phyloP scores from a whole-genome alignment of 1,284 basidiomycete species.

The Irpex sp. region DNA sequence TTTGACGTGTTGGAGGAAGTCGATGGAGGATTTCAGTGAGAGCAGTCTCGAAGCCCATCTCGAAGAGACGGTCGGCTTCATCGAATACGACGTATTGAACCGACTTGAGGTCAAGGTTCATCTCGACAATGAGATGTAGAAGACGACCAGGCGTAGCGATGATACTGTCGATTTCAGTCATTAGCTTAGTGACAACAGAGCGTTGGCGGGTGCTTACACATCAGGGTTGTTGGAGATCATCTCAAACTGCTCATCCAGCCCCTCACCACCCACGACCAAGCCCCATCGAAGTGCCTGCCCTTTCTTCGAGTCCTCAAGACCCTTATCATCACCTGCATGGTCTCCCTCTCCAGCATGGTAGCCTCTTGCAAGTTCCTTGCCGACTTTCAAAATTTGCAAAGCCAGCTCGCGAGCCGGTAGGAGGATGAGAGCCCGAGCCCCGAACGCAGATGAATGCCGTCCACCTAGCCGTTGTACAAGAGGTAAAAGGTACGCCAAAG shows the following conservation, averaged over 20 bases:
- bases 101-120: constrained; percentile 90
- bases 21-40: constrained; percentile 89
- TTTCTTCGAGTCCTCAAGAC: constrained; percentile 51
- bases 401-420: constrained; percentile 95
- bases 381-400: constrained; percentile 90
- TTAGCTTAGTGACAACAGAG: neutral
- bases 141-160: constrained; percentile 98
- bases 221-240: constrained; percentile 95
- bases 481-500: constrained; percentile 94
- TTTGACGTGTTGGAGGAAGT: constrained; percentile 85
- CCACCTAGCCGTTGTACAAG: constrained; percentile 86
- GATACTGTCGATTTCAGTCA: constrained; percentile 49
- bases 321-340: constrained; percentile 65
- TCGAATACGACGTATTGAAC: constrained; percentile 95
- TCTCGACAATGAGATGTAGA: constrained; percentile 94
- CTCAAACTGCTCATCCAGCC: constrained; percentile 95
- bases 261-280: constrained; percentile 93
- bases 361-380: constrained; percentile 87
- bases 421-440: constrained; percentile 85
- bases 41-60: constrained; percentile 95
- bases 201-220: constrained; percentile 42
- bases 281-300: constrained; percentile 85
- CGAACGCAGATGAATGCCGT: constrained; percentile 77
- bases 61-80: constrained; percentile 97
- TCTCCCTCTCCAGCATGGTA: constrained; percentile 59